Percentiles rank a stretch among this genome's conserved stretches.
These are phyloP conservation scores for Extremus antarcticus DNA, from an alignment of 495 filamentous ascomycete genomes.

Conservation along the genomic window DNA sequence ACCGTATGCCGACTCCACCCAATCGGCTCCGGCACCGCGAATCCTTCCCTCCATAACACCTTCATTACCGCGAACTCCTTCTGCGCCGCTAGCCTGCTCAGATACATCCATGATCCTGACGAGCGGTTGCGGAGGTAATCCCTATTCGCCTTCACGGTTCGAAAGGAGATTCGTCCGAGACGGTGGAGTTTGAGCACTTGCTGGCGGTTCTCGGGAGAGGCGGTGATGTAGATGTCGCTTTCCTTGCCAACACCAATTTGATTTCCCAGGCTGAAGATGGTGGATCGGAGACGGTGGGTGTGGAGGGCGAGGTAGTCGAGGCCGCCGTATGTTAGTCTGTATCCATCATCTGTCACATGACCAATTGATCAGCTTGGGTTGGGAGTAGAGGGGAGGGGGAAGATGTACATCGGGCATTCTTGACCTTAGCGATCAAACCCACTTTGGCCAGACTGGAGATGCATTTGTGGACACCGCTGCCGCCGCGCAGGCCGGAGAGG, in stretches of 20 bases:
- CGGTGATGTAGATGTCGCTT: slow-evolving; percentile 88
- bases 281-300: slow-evolving; percentile 64
- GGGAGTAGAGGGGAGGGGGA: not conserved
- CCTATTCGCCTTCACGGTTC: slow-evolving; percentile 85
- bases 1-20: slow-evolving; percentile 85
- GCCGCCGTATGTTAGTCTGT: slow-evolving; percentile 91
- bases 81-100: slow-evolving; percentile 79
- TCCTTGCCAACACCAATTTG: slow-evolving; percentile 97
- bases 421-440: slow-evolving; percentile 82
- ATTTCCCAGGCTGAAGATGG: slow-evolving; percentile 82
- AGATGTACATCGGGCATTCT: slow-evolving; percentile 73
- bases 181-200: slow-evolving; percentile 86
- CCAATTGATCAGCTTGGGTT: not conserved
- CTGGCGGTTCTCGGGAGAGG: slow-evolving; percentile 47
- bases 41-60: slow-evolving; percentile 67
- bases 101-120: slow-evolving; percentile 90
- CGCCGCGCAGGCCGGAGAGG: slow-evolving; percentile 68
- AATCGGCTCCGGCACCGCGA: slow-evolving; percentile 79
- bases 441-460: slow-evolving; percentile 87
- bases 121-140: slow-evolving; percentile 83
- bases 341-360: slow-evolving; percentile 66
- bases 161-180: slow-evolving; percentile 91
- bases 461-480: slow-evolving; percentile 70
- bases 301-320: slow-evolving; percentile 93
- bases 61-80: slow-evolving; percentile 93